Base-by-base conservation (phyloP, 1,284 basidiomycete genomes). In the Pyrrhoderma noxium region DNA sequence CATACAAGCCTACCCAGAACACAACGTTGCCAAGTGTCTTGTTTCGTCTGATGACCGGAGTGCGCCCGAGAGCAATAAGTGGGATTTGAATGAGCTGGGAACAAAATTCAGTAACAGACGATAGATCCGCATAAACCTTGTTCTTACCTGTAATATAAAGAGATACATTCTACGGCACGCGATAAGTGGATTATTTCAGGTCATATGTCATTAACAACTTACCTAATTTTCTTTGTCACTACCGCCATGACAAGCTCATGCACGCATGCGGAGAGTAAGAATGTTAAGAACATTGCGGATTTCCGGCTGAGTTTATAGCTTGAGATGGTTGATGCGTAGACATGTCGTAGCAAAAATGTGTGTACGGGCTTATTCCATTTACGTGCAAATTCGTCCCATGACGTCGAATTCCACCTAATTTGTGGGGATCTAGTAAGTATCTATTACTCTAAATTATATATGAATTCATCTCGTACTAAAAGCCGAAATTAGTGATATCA, bases 241-340 rank as follows among this genome's bases (percentile, higher is more conserved):
- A 95, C 80, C 1, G 86, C 85, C 95, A 99, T 99, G 53, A 99
- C 93, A 44, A 99, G 75, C 67, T 98, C 95, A 63, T 98, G 95
- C 34, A 86, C 85, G 48, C 80, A 76, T 1, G 93, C 93, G 51
- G 88, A 92, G 39, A 96, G 70, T 9, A 96, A 66, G 71, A 99
- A 99, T 0, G 95, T 99, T 46, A 93, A 57, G 61, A 95, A 82
- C 76, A 95, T 93, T 14, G 95, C 95, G 40, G 77, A 75, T 8
- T 76, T 76, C 57, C 79, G 80, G 31, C 86, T 88, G 37, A 96
- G 67, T 47, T 82, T 78, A 65, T 87, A 87, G 43, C 81, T 80
- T 36, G 81, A 74, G 54, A 96, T 90, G 11, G 89, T 82, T 14
- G 90, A 86, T 2, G 91, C 87, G 61, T 95, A 99, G 23, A 99